These are phyloP conservation scores for Niveomyces coronatus DNA, from an alignment of 2,329 filamentous ascomycete genomes.

Conservation along the genomic window DNA sequence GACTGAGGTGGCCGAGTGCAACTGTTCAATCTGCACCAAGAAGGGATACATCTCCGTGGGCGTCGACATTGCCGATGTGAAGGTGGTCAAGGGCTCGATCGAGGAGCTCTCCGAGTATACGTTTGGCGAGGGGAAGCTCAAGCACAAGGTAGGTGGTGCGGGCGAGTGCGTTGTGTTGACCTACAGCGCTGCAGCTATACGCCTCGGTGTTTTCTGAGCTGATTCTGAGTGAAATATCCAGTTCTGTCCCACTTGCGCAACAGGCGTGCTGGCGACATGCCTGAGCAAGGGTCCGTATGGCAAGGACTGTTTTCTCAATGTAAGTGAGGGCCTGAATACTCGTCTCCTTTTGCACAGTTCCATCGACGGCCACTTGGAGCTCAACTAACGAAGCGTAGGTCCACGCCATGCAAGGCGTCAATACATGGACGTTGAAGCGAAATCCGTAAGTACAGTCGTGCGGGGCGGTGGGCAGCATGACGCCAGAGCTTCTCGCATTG, in stretches of 20 bases:
- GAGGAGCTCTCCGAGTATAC: constrained; percentile 32
- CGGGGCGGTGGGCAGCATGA: too few relatives aligned
- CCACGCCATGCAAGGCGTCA: constrained; percentile 32
- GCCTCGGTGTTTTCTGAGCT: background rate
- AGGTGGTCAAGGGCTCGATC: constrained; percentile 35
- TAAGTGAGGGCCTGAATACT: constrained; percentile 15
- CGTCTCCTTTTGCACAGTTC: too few relatives aligned
- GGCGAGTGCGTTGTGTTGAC: background rate
- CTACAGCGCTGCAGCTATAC: background rate
- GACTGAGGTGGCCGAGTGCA: constrained; percentile 45
- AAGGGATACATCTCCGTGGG: constrained; percentile 34
- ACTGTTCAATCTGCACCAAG: constrained; percentile 55
- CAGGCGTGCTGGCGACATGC: constrained; percentile 25
- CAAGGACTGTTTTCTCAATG: constrained; percentile 31
- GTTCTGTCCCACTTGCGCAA: constrained; percentile 44
- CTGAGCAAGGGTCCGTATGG: constrained; percentile 18
- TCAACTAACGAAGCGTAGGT: constrained; percentile 18
- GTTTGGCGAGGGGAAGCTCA: constrained; percentile 27
- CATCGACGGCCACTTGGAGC: too few relatives aligned
- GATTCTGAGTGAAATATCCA: constrained; percentile 14
- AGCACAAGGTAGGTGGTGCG: constrained; percentile 29
- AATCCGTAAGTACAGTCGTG: constrained; percentile 28
- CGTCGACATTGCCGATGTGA: constrained; percentile 23
- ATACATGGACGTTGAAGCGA: constrained; percentile 30
- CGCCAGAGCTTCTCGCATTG: too few relatives aligned